A percentile compares a stretch with the other conserved stretches of the same genome.
Conservation (phyloP, 2,329 filamentous ascomycete species). For the Byssoonygena ceratinophila region DNA sequence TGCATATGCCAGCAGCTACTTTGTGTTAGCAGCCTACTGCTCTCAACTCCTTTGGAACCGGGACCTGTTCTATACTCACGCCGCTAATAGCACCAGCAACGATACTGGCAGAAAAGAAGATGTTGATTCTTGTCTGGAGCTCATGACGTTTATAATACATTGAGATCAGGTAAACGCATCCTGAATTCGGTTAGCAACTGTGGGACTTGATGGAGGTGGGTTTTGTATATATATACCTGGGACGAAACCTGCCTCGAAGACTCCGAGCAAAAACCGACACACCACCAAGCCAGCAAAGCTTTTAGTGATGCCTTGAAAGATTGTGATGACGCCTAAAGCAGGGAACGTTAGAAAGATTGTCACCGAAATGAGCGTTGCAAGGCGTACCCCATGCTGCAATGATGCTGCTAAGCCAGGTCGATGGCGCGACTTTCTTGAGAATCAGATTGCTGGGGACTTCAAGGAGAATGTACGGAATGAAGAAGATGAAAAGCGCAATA, state of each 20-base stretch:
- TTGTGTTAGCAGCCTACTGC: neutral
- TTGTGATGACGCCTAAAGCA: constrained; percentile 31
- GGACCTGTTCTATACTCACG: constrained; percentile 20
- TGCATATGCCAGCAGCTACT: constrained; percentile 34
- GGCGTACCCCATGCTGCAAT: constrained; percentile 30
- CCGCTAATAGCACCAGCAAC: constrained; percentile 34
- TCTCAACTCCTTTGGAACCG: neutral
- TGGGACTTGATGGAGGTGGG: neutral
- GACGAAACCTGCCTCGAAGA: constrained; percentile 32
- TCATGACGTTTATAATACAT: constrained; percentile 34
- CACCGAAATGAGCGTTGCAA: neutral
- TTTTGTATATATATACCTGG: constrained; percentile 21
- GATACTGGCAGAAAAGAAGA: constrained; percentile 30
- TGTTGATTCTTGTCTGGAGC: constrained; percentile 31
- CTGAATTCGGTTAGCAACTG: constrained; percentile 11
- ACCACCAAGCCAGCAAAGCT: constrained; percentile 33
- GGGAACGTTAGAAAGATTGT: neutral
- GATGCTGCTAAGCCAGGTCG: constrained; percentile 34
- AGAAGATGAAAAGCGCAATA: constrained; percentile 37
- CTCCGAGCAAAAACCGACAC: constrained; percentile 29
- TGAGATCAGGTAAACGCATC: constrained; percentile 24
- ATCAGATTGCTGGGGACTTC: constrained; percentile 42
- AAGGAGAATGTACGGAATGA: constrained; percentile 38
- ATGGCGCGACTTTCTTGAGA: constrained; percentile 35
- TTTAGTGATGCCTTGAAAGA: constrained; percentile 35